Evolutionary conservation across 495 filamentous ascomycete species (phyloP), one percentile per base, ranked within the genome.

Genomic region (Penicillium lagena): DNA sequence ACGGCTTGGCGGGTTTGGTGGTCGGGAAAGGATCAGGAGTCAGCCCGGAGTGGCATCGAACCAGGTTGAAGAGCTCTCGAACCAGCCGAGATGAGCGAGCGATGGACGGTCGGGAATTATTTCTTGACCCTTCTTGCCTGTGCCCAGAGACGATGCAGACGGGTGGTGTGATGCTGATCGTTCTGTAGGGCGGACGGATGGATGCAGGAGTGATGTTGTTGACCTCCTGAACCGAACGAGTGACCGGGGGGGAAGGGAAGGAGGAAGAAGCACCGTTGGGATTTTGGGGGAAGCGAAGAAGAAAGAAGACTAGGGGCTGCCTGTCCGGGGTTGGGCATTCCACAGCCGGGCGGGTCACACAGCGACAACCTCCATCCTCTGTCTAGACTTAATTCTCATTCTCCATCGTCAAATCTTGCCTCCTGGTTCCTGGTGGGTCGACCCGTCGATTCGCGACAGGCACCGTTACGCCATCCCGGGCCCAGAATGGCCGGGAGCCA

Each of bases 1-100:
- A 22, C 13, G 53, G 51, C 54, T 60, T 58, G 54, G 57, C 46
- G 47, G 33, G 36, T 46, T 49, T 2, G 30, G 43, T 48, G 43
- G 45, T 35, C 12, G 9, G 15, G 40, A 36, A 15, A 0, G 11
- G 31, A 27, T 30, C 43, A 35, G 39, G 38, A 15, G 39, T 43
- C 15, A 53, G 14, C 39, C 40, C 31, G 37, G 22, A 31, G 10
- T 2, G 22, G 38, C 51, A 50, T 54, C 17, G 34, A 35, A 38
- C 35, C n/a, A 31, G 15, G 11, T 12, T 39, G 35, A 36, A 17
- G 22, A 45, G 35, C 35, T 40, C 39, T 49, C 37, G 37, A 56
- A 12, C 46, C 39, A 43, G 46, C 39, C 35, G 45, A 56, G 42
- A 40, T 27, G 45, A 41, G 37, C 28, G 34, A 30, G 39, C 15